These are phyloP conservation scores for Hymenoscyphus albidus DNA, from an alignment of 2,329 filamentous ascomycete genomes.

Conservation along the genomic window DNA sequence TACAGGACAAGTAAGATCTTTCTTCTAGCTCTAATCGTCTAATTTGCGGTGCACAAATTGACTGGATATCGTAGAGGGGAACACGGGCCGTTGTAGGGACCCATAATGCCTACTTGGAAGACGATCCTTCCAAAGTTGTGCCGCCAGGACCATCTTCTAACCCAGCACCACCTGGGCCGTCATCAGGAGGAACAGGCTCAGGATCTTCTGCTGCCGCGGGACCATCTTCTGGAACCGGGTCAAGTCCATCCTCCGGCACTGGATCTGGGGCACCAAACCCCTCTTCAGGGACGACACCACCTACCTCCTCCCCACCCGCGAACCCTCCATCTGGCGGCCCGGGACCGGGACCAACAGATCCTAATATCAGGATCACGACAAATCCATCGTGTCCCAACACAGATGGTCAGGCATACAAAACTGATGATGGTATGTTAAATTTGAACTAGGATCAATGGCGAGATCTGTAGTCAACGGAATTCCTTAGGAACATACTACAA, in stretches of 20 bases:
- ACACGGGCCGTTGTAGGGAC: neutral
- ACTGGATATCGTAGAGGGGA: neutral
- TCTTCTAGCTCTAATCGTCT: neutral
- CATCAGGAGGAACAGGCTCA: neutral
- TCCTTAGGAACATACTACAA: neutral
- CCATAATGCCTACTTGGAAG: neutral
- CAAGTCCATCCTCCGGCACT: neutral
- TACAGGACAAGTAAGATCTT: neutral
- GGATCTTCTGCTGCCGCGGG: neutral
- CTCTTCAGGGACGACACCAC: neutral
- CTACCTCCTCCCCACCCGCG: neutral
- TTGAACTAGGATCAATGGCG: neutral
- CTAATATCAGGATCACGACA: neutral
- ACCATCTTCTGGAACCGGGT: neutral
- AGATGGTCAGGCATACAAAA: neutral
- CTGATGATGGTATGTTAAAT: neutral
- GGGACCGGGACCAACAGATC: neutral
- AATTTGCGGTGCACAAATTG: neutral
- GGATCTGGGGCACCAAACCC: neutral
- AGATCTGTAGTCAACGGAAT: neutral
- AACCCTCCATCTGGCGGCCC: neutral
- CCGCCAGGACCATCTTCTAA: neutral
- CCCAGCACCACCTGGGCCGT: neutral
- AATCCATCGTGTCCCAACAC: neutral
- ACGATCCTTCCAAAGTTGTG: neutral